Conservation (phyloP, 257 asterid genomes). For the Knoxia roxburghii region DNA sequence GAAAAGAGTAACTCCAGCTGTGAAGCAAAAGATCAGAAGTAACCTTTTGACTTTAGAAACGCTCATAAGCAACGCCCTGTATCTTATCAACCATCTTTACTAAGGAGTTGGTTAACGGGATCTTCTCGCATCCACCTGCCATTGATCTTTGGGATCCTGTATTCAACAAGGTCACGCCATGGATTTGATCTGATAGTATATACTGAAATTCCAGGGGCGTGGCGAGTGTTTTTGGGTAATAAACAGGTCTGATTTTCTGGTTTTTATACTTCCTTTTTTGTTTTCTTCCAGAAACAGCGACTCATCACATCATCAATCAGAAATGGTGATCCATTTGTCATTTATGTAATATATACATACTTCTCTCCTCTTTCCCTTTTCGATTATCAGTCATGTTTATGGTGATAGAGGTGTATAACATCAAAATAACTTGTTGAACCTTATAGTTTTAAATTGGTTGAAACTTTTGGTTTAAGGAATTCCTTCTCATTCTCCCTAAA, state of each 20-base stretch:
- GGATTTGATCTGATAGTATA: too few species aligned
- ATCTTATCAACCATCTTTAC: conserved; percentile 57
- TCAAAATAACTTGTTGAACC: too few species aligned
- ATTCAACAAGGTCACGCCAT: too few species aligned
- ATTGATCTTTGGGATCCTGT: background rate
- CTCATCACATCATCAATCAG: too few species aligned
- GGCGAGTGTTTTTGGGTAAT: background rate
- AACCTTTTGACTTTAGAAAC: conserved; percentile 26
- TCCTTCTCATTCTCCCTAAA: too few species aligned
- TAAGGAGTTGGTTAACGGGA: background rate
- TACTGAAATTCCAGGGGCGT: background rate
- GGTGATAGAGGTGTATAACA: too few species aligned
- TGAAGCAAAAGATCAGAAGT: conserved; percentile 34
- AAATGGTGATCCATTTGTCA: too few species aligned
- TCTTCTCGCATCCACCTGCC: background rate
- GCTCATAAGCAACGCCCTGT: conserved; percentile 50
- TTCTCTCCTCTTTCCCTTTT: background rate
- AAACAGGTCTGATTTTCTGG: background rate
- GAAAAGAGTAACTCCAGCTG: conserved; percentile 19
- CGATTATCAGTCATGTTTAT: too few species aligned
- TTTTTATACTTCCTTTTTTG: background rate
- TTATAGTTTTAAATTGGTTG: too few species aligned
- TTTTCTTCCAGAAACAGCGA: too few species aligned
- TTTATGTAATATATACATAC: too few species aligned
- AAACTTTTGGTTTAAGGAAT: too few species aligned